phyloP scores from a whole-genome alignment of 192 early-diverging fungal genomes.

The Rhizophagus prolifer region DNA sequence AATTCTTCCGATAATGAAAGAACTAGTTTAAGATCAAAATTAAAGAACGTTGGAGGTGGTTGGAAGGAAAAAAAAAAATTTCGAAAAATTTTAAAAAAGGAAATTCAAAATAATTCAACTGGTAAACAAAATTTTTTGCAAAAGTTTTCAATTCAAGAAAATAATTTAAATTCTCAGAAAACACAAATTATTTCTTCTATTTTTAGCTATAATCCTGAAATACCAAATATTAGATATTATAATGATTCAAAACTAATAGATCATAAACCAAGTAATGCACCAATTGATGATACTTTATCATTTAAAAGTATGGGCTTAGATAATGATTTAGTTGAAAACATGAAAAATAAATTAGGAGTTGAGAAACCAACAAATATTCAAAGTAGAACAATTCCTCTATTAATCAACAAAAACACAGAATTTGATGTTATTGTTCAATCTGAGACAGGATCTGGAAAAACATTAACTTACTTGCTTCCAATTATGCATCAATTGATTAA shows the following conservation, averaged over 20 bases:
- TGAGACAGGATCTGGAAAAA: slow-evolving; percentile 98
- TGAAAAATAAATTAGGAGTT: slow-evolving; percentile 75
- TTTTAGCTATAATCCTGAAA: slow-evolving; percentile 21
- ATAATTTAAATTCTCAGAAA: not conserved
- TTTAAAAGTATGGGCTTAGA: slow-evolving; percentile 83
- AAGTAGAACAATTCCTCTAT: slow-evolving; percentile 74
- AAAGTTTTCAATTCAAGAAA: not conserved
- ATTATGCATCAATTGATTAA: slow-evolving; percentile 85
- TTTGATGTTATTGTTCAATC: slow-evolving; percentile 91
- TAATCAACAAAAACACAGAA: slow-evolving; percentile 47
- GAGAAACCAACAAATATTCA: slow-evolving; percentile 87
- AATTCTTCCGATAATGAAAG: slow-evolving; percentile 8
- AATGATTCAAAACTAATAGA: slow-evolving; percentile 25
- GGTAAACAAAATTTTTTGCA: slow-evolving; percentile 4
- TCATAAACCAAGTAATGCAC: slow-evolving; percentile 50
- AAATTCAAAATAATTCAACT: slow-evolving; percentile 21
- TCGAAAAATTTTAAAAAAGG: slow-evolving; percentile 18
- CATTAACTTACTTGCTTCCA: slow-evolving; percentile 90
- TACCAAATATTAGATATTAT: slow-evolving; percentile 11
- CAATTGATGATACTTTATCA: slow-evolving; percentile 45
- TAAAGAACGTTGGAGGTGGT: slow-evolving; percentile 32
- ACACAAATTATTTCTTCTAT: slow-evolving; percentile 6
- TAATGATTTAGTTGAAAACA: slow-evolving; percentile 62
- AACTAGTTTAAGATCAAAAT: slow-evolving; percentile 34
- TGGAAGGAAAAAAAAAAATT: slow-evolving; percentile 37